Conservation (phyloP, 305 asterid species). For the Fraxinus sp. region DNA sequence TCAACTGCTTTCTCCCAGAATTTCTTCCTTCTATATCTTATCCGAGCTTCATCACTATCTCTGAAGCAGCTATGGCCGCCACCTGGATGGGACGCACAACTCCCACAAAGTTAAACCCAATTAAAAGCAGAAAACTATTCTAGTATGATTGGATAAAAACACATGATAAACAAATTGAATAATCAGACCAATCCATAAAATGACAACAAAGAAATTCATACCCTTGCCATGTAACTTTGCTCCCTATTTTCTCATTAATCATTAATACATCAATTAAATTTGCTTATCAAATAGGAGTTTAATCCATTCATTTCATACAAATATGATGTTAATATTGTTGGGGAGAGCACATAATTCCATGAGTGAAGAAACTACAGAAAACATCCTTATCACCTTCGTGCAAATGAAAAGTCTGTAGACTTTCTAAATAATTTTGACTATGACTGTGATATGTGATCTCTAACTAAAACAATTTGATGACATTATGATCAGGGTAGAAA, state of each 20-base stretch:
- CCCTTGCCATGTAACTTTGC: not conserved
- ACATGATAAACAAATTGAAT: not conserved
- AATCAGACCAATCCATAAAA: not conserved
- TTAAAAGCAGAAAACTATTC: not conserved
- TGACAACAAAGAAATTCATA: not conserved
- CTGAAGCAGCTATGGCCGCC: constrained; percentile 98
- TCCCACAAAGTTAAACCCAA: constrained; percentile 1
- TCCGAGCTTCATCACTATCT: constrained; percentile 90
- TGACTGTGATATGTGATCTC: not conserved
- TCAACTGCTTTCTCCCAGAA: constrained; percentile 94
- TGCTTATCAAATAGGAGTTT: not conserved
- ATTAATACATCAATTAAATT: not conserved
- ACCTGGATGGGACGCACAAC: constrained; percentile 40
- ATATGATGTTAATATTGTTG: not conserved
- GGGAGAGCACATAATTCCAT: not conserved
- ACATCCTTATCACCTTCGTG: not conserved
- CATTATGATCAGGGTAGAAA: not conserved
- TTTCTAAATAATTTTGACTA: not conserved
- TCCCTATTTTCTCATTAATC: not conserved
- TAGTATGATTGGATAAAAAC: not conserved
- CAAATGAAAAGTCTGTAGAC: not conserved
- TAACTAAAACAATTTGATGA: not conserved
- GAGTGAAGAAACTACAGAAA: not conserved
- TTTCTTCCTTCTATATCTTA: constrained; percentile 66
- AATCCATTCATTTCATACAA: not conserved